Evolutionary conservation across 2,329 filamentous ascomycete genomes (phyloP).

Genomic region (Biscogniauxia mediterranea): DNA sequence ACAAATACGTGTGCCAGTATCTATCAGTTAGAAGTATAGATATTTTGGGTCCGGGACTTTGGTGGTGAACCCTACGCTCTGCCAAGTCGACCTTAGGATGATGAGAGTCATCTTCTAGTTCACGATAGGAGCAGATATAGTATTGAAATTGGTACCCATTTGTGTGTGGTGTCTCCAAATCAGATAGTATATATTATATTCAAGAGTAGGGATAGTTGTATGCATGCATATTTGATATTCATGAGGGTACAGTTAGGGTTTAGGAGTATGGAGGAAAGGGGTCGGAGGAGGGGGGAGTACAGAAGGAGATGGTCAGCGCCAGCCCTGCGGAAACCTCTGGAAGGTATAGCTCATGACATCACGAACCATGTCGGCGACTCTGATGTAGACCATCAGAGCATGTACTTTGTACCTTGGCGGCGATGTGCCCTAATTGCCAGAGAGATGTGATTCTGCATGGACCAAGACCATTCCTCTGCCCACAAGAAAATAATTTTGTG

Average conservation of each 20-base stretch:
- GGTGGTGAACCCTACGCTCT: neutral
- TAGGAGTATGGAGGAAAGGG: neutral
- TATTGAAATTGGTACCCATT: neutral
- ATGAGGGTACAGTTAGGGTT: neutral
- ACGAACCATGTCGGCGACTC: neutral
- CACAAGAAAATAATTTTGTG: neutral
- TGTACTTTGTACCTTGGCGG: neutral
- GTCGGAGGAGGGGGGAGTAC: neutral
- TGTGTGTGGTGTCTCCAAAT: neutral
- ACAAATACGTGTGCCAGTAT: too few species aligned
- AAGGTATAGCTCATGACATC: neutral
- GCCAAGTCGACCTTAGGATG: neutral
- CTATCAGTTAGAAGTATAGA: too few species aligned
- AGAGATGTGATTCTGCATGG: neutral
- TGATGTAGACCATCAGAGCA: neutral
- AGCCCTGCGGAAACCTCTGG: neutral
- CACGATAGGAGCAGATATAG: too few species aligned
- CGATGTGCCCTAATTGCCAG: neutral
- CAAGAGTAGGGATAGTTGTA: neutral
- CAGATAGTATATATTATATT: too few species aligned
- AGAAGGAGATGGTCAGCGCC: neutral
- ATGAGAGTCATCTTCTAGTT: neutral
- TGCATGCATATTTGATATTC: neutral
- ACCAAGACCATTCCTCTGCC: neutral
- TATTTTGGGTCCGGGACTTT: neutral